Evolutionary conservation across 1,284 basidiomycete genomes (phyloP), one percentile per base, ranked within the genome.

Genomic region (Ceratobasidium theobromae): DNA sequence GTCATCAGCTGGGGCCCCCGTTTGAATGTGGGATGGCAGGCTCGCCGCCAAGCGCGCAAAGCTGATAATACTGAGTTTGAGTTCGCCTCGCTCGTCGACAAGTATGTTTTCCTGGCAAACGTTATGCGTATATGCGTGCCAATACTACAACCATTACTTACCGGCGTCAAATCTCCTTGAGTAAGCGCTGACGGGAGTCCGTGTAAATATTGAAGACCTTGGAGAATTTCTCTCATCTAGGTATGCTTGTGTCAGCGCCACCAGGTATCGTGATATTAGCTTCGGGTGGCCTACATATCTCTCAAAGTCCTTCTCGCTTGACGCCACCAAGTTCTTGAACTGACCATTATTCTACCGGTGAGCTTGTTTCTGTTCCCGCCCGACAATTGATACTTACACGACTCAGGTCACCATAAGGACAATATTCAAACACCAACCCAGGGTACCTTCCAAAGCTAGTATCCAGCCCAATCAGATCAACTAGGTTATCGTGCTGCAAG

Each of bases 11-110:
- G 33, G 28, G 3, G 41, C 41, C 1, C 5, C 18, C 9, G 25
- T 23, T 25, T 43, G 51, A 4, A 41, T 38, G 1, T 21, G 25
- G 5, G 18, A 5, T 21, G 62, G 51, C 2, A 65, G 12, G 9
- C 33, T 41, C 14, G 23, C 9, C 2, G 48, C 5, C 2, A 65
- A 14, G 28, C 51, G 38, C 4, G 40, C 27, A 18, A 65, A 53
- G 28, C 62, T 65, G 30, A 54, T 30, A 2, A 41, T 11, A 16
- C 28, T 65, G 8, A 65, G 28, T 25, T 65, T 65, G 28, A 65
- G 21, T n/a, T 5, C 53, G 3, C 62, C 62, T 12, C 28, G 16
- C 6, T 12, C 23, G n/a, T 65, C 62, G 0, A 65, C 62, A 1
- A 65, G n/a, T 11, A 65, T 64, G 27, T 65, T 65, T 32, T 18